These are phyloP conservation scores for Xylaria sp. DNA, from an alignment of 2,329 filamentous ascomycete genomes.

Conservation along the genomic window DNA sequence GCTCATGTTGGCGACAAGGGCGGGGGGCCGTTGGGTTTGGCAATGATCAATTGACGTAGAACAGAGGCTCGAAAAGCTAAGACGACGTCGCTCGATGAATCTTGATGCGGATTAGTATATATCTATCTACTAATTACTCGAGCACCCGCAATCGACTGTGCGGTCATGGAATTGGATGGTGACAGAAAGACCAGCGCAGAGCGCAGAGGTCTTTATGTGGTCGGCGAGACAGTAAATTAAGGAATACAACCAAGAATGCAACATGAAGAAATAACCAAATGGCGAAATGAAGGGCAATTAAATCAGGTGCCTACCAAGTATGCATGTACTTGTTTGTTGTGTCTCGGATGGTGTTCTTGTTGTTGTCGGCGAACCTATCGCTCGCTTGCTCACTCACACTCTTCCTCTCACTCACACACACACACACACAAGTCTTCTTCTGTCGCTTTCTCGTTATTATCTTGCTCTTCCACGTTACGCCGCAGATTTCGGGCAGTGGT, in stretches of 20 bases:
- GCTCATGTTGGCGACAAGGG: conserved; percentile 32
- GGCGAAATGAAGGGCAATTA: conserved; percentile 19
- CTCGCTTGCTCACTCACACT: background rate
- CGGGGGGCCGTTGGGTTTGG: conserved; percentile 16
- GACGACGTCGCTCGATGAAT: background rate
- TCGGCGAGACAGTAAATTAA: background rate
- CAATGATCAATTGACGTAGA: conserved; percentile 1
- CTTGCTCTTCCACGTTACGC: background rate
- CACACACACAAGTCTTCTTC: too few species aligned
- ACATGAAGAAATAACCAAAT: background rate
- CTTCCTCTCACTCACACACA: too few species aligned
- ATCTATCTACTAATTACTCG: background rate
- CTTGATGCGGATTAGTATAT: conserved; percentile 13
- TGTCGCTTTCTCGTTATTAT: background rate
- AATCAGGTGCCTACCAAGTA: conserved; percentile 9
- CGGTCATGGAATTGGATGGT: background rate
- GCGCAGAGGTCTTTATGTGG: background rate
- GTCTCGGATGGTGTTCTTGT: conserved; percentile 9
- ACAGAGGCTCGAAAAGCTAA: conserved; percentile 2
- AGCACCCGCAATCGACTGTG: background rate
- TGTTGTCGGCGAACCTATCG: background rate
- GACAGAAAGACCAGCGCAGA: background rate
- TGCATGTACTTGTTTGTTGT: conserved; percentile 13
- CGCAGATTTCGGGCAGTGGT: background rate
- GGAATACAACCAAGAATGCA: background rate